Percentiles rank a stretch among this genome's conserved stretches.
Evolutionary conservation across 139 green algal species (phyloP).

Genomic region (Tetradesmus lagerheimii): DNA sequence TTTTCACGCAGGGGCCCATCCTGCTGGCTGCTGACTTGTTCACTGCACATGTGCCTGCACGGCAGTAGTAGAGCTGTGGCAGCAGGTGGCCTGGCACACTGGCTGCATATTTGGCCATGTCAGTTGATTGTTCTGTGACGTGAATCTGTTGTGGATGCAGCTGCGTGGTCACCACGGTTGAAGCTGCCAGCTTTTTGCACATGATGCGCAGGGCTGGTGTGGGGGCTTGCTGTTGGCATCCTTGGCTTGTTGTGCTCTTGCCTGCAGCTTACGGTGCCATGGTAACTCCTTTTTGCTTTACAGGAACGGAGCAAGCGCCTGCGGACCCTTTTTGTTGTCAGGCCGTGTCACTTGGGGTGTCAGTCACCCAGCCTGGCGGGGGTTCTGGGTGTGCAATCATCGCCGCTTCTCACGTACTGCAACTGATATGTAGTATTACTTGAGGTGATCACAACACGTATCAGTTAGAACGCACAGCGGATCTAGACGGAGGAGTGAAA

Average conservation of each 20-base stretch:
- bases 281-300: not conserved
- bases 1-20: not conserved
- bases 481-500: not conserved
- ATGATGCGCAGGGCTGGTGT: too few species aligned
- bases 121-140: too few species aligned
- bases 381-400: not conserved
- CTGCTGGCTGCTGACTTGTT: slow-evolving; percentile 40
- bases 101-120: not conserved
- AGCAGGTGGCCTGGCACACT: not conserved
- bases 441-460: too few species aligned
- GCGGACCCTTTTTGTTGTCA: not conserved
- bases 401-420: too few species aligned
- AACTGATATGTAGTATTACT: too few species aligned
- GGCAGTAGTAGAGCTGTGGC: not conserved
- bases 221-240: too few species aligned
- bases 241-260: too few species aligned
- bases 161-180: too few species aligned
- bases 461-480: not conserved
- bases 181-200: too few species aligned
- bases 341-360: not conserved
- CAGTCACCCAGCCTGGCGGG: not conserved
- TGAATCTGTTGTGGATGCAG: too few species aligned
- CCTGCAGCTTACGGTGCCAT: not conserved
- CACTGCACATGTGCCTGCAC: slow-evolving; percentile 18
- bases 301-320: too few species aligned